Base-by-base conservation (phyloP, 1,284 basidiomycete species). In the Anthracocystis panici-leucophaei region DNA sequence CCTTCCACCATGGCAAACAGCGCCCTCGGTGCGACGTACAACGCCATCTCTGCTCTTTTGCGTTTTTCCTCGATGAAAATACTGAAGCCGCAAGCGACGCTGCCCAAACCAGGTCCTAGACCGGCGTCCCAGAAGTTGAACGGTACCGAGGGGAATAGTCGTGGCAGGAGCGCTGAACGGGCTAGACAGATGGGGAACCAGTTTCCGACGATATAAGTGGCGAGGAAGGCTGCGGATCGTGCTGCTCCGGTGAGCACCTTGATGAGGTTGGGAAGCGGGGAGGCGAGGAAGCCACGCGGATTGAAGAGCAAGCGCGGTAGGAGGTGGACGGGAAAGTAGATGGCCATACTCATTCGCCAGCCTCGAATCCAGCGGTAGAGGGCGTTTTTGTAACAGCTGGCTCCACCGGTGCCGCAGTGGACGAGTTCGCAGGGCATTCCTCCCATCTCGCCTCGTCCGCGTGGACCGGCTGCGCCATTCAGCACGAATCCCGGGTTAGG, bases 291-390 rank as follows among this genome's bases (percentile, higher is more conserved):
- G 18, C 58, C 71, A 4, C 70, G 53, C 11, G 77, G 74, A 23
- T 77, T 78, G 72, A 87, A 86, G 48, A 87, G 73, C 10, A 87
- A 61, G 0, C 82, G 77, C 1, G 86, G 86, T 6, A 86, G 60
- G 33, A 84, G 75, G 59, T 86, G 86, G n/a, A 86, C 86, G 9
- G 86, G 86, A 18, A 87, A 60, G 69, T 87, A 87, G 75, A 87
- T 86, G 48, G 72, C 61, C 68, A 87, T 79, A 44, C 70, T 71
- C 64, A 85, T 82, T 38, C 79, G 73, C 73, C 81, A 86, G 0
- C 82, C 86, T 1, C 77, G 57, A 5, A 79, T 50, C 79, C 81
- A 86, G 2, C 86, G 77, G 67, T 80, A 77, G 35, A 70, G 55
- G 2, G 85, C 79, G 58, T 87, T 86, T 9, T 57, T 61, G 54